Percentiles rank a stretch among this genome's conserved stretches.
Conservation (phyloP, 805 yeast genomes). For the Diddensiella caesifluorescens region DNA sequence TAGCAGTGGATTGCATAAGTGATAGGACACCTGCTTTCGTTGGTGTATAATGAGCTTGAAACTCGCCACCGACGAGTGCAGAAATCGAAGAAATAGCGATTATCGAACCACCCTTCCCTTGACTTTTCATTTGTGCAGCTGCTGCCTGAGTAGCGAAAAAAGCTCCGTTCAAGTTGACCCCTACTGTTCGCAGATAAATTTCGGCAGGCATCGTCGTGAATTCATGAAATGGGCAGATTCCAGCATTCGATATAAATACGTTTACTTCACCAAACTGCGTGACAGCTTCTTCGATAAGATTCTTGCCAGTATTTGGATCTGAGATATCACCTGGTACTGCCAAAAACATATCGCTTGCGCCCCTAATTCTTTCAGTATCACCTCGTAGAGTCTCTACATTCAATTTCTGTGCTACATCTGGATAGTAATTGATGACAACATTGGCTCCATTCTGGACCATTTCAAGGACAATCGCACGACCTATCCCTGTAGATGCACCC, state of each 20-base stretch:
- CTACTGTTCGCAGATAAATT: conserved; percentile 53
- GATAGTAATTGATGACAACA: conserved; percentile 29
- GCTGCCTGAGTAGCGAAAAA: conserved; percentile 59
- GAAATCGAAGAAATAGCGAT: conserved; percentile 60
- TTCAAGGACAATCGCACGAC: conserved; percentile 44
- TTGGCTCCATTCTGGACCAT: conserved; percentile 43
- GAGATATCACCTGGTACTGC: conserved; percentile 45
- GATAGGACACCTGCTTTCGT: conserved; percentile 64
- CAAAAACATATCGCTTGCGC: conserved; percentile 23
- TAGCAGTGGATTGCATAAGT: conserved; percentile 55
- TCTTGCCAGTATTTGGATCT: conserved; percentile 35
- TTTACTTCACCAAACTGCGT: conserved; percentile 43
- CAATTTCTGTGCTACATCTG: conserved; percentile 44
- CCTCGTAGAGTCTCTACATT: conserved; percentile 58
- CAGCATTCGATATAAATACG: conserved; percentile 55
- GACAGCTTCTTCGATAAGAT: conserved; percentile 31
- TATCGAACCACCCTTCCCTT: conserved; percentile 46
- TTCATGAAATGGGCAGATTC: conserved; percentile 38
- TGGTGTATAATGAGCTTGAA: conserved; percentile 52
- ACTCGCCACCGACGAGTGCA: conserved; percentile 53
- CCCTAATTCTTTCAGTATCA: conserved; percentile 25
- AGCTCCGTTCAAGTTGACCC: conserved; percentile 58
- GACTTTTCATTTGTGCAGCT: conserved; percentile 53
- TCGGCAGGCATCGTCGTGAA: conserved; percentile 52
- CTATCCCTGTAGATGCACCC: conserved; percentile 53